A percentile compares a stretch with the other conserved stretches of the same genome.
These are phyloP conservation scores for Debaryomycetaceae sp. DNA, from an alignment of 1,139 yeast species.

Conservation along the genomic window DNA sequence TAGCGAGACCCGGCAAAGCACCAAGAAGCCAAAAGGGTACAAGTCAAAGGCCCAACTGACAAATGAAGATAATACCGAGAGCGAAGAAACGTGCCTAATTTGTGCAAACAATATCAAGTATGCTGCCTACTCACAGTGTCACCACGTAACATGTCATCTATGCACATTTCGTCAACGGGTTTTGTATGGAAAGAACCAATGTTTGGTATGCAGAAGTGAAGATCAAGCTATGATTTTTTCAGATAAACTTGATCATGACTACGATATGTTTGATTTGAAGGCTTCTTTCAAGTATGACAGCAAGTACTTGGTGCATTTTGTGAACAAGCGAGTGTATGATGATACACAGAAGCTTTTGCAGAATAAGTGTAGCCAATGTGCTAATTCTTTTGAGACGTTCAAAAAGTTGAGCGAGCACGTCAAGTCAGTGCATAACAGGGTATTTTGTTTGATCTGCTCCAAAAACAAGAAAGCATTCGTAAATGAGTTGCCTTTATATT, in stretches of 20 bases:
- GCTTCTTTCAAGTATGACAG: conserved; percentile 36
- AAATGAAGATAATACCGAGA: conserved; percentile 30
- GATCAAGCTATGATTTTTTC: conserved; percentile 59
- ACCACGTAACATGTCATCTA: conserved; percentile 76
- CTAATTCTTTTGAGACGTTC: conserved; percentile 41
- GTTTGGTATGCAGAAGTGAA: conserved; percentile 82
- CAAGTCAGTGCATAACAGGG: conserved; percentile 55
- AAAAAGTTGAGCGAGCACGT: conserved; percentile 65
- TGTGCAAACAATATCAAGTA: conserved; percentile 71
- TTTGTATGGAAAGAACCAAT: conserved; percentile 64
- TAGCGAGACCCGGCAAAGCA: not conserved
- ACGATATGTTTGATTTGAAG: conserved; percentile 27
- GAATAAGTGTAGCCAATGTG: conserved; percentile 57
- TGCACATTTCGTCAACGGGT: conserved; percentile 86
- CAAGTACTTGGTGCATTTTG: conserved; percentile 50
- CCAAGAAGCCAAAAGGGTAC: not conserved
- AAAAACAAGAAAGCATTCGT: conserved; percentile 74
- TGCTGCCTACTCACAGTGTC: conserved; percentile 77
- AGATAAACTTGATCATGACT: conserved; percentile 34
- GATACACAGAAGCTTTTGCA: conserved; percentile 52
- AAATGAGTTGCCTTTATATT: conserved; percentile 61
- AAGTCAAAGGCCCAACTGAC: conserved; percentile 1
- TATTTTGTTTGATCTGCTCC: conserved; percentile 73
- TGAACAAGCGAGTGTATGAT: conserved; percentile 37
- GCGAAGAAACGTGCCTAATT: conserved; percentile 58